Evolutionary conservation across 179 eudicot genomes (phyloP), one percentile per base, ranked within the genome.

Genomic region (Silene noctiflora): DNA sequence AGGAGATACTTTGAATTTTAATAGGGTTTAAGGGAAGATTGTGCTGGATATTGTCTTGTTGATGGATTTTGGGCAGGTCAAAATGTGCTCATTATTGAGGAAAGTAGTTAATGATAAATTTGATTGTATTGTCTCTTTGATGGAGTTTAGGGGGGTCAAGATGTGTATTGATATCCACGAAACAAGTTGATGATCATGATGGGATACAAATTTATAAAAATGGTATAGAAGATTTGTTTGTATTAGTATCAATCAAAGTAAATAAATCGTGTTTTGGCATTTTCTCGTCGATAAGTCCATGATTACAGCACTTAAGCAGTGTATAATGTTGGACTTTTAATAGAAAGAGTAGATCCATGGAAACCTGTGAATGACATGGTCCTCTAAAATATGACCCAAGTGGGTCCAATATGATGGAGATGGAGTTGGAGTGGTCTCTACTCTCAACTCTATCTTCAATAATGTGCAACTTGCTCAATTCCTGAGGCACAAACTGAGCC

Each of bases 341-440:
- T 75, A 7, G 3, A 39, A 29, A 11, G 35, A 71, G 77, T 51
- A n/a, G 62, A 76, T 80, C 67, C 68, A 76, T 71, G 72, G 65
- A 71, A 39, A 62, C 70, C 55, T 75, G 72, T 31, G 44, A 46
- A 48, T 48, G 62, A 74, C 21, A 31, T 60, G 65, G 20, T 56
- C 13, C 59, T 22, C 7, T 20, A 12, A 66, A 78, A 16, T 39
- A 35, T 78, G 67, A 42, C 31, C 39, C 74, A 56, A 72, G 19
- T 56, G 44, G 67, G 73, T 73, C 67, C 35, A 58, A 0, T 48
- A 11, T 29, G 73, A n/a, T 73, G 74, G 55, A 31, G 73, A n/a
- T 73, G 74, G 46, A 68, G 61, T 42, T 73, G 68, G 61, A 68
- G 68, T 42, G 59, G 35, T 33, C 39, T 33, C 39, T 0, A 33